Evolutionary conservation across 345 rosid genomes (phyloP).

Genomic region (Sonneratia caseolaris): DNA sequence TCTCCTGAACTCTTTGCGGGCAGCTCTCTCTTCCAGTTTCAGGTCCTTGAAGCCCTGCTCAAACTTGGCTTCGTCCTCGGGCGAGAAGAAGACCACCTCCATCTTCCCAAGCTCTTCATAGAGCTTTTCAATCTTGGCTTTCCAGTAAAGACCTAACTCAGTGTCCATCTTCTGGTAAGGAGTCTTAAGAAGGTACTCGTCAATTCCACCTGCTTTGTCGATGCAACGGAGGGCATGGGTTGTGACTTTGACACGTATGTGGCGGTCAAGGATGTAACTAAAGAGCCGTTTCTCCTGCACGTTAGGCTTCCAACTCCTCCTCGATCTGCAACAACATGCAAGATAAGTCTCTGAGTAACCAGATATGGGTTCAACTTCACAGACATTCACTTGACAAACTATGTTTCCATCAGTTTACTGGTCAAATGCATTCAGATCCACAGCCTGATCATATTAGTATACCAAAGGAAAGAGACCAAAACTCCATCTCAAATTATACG

Average conservation of each 20-base stretch:
- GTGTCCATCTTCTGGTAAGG: conserved; percentile 96
- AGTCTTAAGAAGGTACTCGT: conserved; percentile 85
- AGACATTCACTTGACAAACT: not conserved
- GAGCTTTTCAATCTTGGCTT: conserved; percentile 77
- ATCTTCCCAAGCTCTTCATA: conserved; percentile 76
- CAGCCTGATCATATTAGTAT: not conserved
- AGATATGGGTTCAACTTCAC: not conserved
- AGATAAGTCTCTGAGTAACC: not conserved
- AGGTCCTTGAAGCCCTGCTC: conserved; percentile 72
- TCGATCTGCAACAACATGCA: conserved; percentile 31
- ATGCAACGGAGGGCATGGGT: conserved; percentile 93
- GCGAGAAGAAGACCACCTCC: conserved; percentile 65
- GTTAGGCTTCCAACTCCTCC: conserved; percentile 91
- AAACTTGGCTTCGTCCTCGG: conserved; percentile 66
- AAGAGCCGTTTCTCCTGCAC: conserved; percentile 89
- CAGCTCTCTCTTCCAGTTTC: conserved; percentile 54
- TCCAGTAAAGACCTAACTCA: conserved; percentile 85
- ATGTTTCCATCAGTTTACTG: not conserved
- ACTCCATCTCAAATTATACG: not conserved
- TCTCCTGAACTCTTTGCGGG: conserved; percentile 59
- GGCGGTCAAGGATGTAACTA: conserved; percentile 86
- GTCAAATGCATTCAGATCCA: not conserved
- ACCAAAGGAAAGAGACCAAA: not conserved
- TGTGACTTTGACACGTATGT: conserved; percentile 82
- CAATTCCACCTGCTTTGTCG: conserved; percentile 97